Evolutionary conservation across 2,329 filamentous ascomycete species (phyloP), one percentile per base, ranked within the genome.

Genomic region (Kalmusia sp.): DNA sequence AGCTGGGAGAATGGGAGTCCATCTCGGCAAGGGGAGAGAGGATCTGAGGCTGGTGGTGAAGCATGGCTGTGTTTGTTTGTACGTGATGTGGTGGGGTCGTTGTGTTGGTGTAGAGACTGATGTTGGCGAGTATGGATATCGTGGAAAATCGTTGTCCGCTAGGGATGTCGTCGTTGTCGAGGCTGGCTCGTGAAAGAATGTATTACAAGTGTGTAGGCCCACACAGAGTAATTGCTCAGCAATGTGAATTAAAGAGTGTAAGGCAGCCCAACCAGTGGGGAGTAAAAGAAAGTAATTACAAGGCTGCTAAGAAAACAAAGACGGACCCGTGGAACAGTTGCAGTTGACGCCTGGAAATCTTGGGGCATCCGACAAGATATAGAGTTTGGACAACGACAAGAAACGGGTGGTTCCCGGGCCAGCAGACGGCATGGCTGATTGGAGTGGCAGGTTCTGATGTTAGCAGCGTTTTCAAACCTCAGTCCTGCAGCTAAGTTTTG

Each of bases 181-280:
- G 67, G 59, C 66, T 64, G 69, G 68, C 66, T 72, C 64, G 55
- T 65, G 61, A 74, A 74, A 68, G 68, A 73, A 69, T 60, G 66
- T 69, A 72, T 72, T 73, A 72, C 59, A 63, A 60, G 58, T 61
- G 63, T 64, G 55, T 64, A 61, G 60, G 61, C 63, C 56, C 58
- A 62, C 59, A 70, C 60, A 58, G 62, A 63, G 59, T 62, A 61
- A 73, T 76, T 76, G 74, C 68, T 67, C 74, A 76, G 73, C 73
- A 76, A 76, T 72, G 64, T 71, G 51, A 55, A 73, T 73, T 76
- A 80, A 80, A 70, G 78, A 81, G 80, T 77, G 79, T 74, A 80
- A 70, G 74, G 76, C 76, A 78, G 77, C 80, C 79, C 80, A 81
- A 73, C 80, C 80, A 80, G 80, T 81, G 80, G 79, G 79, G 70